Percentiles rank a stretch among this genome's conserved stretches.
phyloP scores from a whole-genome alignment of 2,329 filamentous ascomycete genomes.

The Leptoxyphium fumago region DNA sequence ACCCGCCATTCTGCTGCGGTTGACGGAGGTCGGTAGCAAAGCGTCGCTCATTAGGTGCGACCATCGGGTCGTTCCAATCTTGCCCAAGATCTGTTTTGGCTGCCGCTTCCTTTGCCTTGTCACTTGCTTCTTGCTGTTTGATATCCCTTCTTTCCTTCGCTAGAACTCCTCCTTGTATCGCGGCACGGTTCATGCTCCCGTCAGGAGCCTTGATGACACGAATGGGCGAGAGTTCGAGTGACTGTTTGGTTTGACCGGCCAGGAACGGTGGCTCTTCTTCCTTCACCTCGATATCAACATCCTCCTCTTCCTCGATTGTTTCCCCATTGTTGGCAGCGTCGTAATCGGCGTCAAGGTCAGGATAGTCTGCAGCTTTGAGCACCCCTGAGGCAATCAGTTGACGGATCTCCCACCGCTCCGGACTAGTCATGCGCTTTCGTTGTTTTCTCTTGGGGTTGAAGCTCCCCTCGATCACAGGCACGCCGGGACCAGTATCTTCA shows the following conservation, averaged over 20 bases:
- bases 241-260: conserved; percentile 91
- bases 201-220: conserved; percentile 94
- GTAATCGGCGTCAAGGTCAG: conserved; percentile 87
- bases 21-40: conserved; percentile 79
- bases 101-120: conserved; percentile 57
- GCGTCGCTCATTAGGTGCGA: conserved; percentile 64
- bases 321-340: conserved; percentile 76
- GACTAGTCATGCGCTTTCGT: conserved; percentile 89
- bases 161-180: conserved; percentile 79
- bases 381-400: conserved; percentile 93
- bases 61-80: conserved; percentile 97
- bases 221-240: conserved; percentile 85
- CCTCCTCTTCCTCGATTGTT: conserved; percentile 83
- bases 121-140: conserved; percentile 75
- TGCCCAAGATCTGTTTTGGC: conserved; percentile 68
- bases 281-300: conserved; percentile 90
- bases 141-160: conserved; percentile 84
- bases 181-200: conserved; percentile 91
- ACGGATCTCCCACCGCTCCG: conserved; percentile 93
- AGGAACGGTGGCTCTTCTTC: conserved; percentile 96
- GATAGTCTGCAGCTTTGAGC: conserved; percentile 82
- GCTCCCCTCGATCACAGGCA: conserved; percentile 50
- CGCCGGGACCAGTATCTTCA: conserved; percentile 35
- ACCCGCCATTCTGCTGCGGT: conserved; percentile 40
- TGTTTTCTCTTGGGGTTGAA: conserved; percentile 34